Evolutionary conservation across 371 early-diverging fungal species (phyloP), one percentile per base, ranked within the genome.

Genomic region (Mucor mucedo): DNA sequence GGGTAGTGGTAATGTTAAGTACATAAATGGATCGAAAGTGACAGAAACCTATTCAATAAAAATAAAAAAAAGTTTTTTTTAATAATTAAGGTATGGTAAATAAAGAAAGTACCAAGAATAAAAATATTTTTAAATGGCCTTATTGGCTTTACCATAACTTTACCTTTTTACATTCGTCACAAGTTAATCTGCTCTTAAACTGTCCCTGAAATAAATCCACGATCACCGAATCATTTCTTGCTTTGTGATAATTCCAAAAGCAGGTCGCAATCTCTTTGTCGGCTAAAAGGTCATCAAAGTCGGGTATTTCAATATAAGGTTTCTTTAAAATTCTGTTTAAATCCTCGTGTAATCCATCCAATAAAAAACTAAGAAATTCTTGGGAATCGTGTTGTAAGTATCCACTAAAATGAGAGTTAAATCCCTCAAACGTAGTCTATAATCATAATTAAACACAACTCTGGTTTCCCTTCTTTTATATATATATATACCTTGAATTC

Each of bases 141-240:
- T 6, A 35, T 35, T 35, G 8, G 35, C 35, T 4, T 35, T 35
- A 35, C 35, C 35, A 42, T n/a, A 53, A 53, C 35, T 80, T 42
- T 75, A 65, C 57, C 72, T 67, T n/a, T 78, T 81, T 71, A 76
- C 99, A 99, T 29, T 83, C 83, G 40, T 87, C 68, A 63, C 99
- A 99, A 42, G 80, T 80, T 41, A 99, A 72, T 47, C 84, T 79
- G 64, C 91, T 93, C 65, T 85, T 87, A 52, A 91, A 86, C 66
- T 91, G 92, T 6, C 95, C 96, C 78, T 95, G 95, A 67, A 98
- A 95, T 64, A 94, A 53, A 42, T 89, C 90, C 5, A 97, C 96
- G 52, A 99, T 85, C 8, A 98, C 89, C 40, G 94, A 93, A 62
- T 87, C 82, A 72, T 98, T 96, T 27, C 86, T 72, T 57, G 77